Evolutionary conservation across 2,329 filamentous ascomycete species (phyloP).

Genomic region (Trichoderma sp.): DNA sequence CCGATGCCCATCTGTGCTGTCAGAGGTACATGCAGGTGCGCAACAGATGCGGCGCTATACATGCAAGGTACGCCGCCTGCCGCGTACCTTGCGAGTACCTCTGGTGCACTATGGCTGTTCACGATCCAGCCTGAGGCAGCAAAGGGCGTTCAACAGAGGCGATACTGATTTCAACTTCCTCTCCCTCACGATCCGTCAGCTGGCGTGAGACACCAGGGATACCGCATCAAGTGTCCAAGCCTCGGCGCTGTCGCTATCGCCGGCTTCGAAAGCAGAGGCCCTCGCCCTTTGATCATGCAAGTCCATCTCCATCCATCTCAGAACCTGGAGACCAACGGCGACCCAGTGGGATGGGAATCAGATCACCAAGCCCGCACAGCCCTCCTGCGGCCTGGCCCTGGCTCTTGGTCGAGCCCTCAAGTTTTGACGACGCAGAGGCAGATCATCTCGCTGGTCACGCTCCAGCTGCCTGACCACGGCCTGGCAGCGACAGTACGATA

Average conservation of each 20-base stretch:
- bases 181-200: background rate
- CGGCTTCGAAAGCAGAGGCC: background rate
- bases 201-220: background rate
- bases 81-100: background rate
- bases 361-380: constrained; percentile 3
- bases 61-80: background rate
- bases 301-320: background rate
- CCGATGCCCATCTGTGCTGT: background rate
- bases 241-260: background rate
- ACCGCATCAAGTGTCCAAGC: background rate
- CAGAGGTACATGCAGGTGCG: background rate
- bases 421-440: background rate
- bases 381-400: background rate
- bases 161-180: background rate
- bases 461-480: background rate
- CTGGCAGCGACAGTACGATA: constrained; percentile 10
- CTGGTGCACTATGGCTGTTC: background rate
- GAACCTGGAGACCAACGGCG: background rate
- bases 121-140: background rate
- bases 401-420: background rate
- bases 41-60: background rate
- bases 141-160: background rate
- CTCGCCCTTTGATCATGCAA: background rate
- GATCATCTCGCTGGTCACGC: constrained; percentile 5
- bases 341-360: constrained; percentile 8